Conservation (phyloP, 2,329 filamentous ascomycete species). For the Stemphylium lycopersici region DNA sequence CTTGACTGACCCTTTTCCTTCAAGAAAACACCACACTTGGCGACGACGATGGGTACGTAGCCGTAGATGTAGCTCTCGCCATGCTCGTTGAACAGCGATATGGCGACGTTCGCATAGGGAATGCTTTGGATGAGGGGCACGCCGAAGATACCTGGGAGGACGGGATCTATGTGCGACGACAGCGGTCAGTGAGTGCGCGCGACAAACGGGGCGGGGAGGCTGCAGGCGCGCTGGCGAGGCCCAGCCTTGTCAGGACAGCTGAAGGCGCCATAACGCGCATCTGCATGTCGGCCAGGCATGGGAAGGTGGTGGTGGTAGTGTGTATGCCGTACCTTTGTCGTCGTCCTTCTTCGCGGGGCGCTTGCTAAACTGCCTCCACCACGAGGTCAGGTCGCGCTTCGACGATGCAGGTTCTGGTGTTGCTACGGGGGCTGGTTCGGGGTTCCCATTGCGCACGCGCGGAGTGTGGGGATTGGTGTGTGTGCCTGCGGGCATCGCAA, state of each 20-base stretch:
- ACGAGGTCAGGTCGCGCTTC: conserved; percentile 87
- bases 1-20: conserved; percentile 85
- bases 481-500: conserved; percentile 49
- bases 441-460: conserved; percentile 52
- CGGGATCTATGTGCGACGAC: conserved; percentile 38
- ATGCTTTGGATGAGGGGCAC: conserved; percentile 93
- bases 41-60: conserved; percentile 97
- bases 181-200: conserved; percentile 31
- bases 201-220: conserved; percentile 20
- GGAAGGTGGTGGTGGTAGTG: not conserved
- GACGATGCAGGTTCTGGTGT: conserved; percentile 73
- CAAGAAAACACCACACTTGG: conserved; percentile 95
- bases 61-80: conserved; percentile 97
- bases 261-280: too few species aligned
- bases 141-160: conserved; percentile 84
- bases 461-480: conserved; percentile 48
- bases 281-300: not conserved
- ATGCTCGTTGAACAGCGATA: conserved; percentile 90
- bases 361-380: conserved; percentile 94
- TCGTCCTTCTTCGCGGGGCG: conserved; percentile 66
- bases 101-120: conserved; percentile 96
- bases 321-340: conserved; percentile 63
- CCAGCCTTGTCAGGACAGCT: too few species aligned
- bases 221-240: conserved; percentile 21
- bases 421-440: conserved; percentile 52